phyloP scores from a whole-genome alignment of 345 rosid species.

The Syzygium grande region DNA sequence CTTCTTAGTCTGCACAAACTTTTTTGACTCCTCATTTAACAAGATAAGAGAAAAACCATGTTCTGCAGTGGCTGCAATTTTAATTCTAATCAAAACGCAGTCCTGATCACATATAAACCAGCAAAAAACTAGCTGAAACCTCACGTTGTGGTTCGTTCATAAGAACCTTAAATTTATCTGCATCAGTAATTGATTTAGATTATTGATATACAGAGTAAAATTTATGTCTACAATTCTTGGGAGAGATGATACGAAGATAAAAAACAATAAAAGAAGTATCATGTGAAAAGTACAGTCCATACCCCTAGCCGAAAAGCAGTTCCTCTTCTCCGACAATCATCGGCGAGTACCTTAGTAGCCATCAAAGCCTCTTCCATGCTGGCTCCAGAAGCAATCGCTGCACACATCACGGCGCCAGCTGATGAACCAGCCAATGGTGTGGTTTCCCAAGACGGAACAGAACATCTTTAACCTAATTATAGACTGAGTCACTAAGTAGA shows the following conservation, averaged over 20 bases:
- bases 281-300: conserved; percentile 1
- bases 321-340: conserved; percentile 75
- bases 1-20: neutral
- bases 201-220: neutral
- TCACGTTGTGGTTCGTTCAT: too few relatives aligned
- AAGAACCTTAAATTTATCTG: too few relatives aligned
- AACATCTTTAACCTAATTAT: neutral
- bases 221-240: neutral
- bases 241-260: neutral
- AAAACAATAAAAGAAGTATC: neutral
- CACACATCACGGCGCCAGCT: conserved; percentile 90
- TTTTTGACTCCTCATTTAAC: neutral
- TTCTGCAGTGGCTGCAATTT: too few relatives aligned
- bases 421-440: conserved; percentile 94
- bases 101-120: too few relatives aligned
- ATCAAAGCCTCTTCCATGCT: conserved; percentile 65
- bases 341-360: conserved; percentile 64
- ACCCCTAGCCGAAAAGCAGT: conserved; percentile 98
- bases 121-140: too few relatives aligned
- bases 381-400: conserved; percentile 70
- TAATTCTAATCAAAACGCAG: too few relatives aligned
- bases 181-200: too few relatives aligned
- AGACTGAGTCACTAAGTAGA: neutral
- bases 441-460: conserved; percentile 45
- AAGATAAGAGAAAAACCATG: neutral